These are phyloP conservation scores for Blastobotrys attinorum DNA, from an alignment of 805 yeast genomes.

Conservation along the genomic window DNA sequence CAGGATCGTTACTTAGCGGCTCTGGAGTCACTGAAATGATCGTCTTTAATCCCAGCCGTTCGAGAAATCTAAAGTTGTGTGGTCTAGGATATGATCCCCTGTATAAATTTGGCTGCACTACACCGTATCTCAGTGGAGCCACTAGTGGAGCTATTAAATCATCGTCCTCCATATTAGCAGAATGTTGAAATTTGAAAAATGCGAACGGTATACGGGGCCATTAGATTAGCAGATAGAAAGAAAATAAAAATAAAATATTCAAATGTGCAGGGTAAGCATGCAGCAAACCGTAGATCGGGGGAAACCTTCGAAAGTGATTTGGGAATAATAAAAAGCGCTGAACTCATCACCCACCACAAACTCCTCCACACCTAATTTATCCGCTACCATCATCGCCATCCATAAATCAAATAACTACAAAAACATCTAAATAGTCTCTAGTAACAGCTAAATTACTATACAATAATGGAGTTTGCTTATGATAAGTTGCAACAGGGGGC, in stretches of 20 bases:
- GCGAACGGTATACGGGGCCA: too few species aligned
- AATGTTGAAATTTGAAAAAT: too few species aligned
- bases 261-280: background rate
- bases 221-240: background rate
- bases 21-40: slow-evolving; percentile 75
- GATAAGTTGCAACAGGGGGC: slow-evolving; percentile 12
- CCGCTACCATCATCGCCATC: too few species aligned
- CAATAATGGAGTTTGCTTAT: slow-evolving; percentile 16
- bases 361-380: too few species aligned
- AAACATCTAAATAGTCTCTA: too few species aligned
- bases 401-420: too few species aligned
- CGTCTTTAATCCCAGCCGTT: slow-evolving; percentile 56
- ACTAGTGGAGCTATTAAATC: slow-evolving; percentile 11
- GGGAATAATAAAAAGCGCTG: background rate
- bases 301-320: too few species aligned
- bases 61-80: slow-evolving; percentile 60
- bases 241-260: background rate
- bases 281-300: background rate
- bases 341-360: background rate
- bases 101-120: slow-evolving; percentile 60
- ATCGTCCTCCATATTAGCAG: background rate
- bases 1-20: slow-evolving; percentile 42
- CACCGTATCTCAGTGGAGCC: slow-evolving; percentile 70
- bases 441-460: too few species aligned
- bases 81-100: slow-evolving; percentile 86